These are phyloP conservation scores for Hamigera avellanea DNA, from an alignment of 495 filamentous ascomycete genomes.

Conservation along the genomic window DNA sequence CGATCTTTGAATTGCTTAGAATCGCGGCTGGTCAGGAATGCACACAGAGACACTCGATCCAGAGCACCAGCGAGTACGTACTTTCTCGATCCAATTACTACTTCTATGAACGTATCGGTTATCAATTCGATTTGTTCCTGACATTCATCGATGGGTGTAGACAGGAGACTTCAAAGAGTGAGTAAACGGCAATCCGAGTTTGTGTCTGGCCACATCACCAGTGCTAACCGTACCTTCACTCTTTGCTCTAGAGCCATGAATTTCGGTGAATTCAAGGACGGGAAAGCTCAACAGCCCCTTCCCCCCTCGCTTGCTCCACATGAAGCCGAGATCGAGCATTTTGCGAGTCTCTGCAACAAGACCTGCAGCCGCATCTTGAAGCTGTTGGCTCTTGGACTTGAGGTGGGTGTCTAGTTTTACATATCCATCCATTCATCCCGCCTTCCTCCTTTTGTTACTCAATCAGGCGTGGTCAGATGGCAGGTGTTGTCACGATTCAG, in stretches of 20 bases:
- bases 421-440: neutral
- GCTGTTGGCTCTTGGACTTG: slow-evolving; percentile 65
- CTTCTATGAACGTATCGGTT: no score
- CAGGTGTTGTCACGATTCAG: no score
- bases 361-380: slow-evolving; percentile 61
- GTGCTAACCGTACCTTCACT: no score
- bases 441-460: no score
- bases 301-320: slow-evolving; percentile 50
- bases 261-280: slow-evolving; percentile 63
- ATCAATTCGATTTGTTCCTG: no score
- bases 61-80: slow-evolving; percentile 60
- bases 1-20: no score
- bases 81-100: no score
- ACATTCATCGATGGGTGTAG: no score
- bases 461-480: no score
- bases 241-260: slow-evolving; percentile 81
- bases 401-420: slow-evolving; percentile 25
- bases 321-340: slow-evolving; percentile 49
- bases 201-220: no score
- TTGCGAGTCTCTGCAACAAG: slow-evolving; percentile 56
- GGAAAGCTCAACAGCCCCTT: slow-evolving; percentile 71
- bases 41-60: slow-evolving; percentile 82
- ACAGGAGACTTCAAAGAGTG: slow-evolving; percentile 92
- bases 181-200: no score
- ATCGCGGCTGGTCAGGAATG: slow-evolving; percentile 84